phyloP scores from a whole-genome alignment of 331 rosid species.

The Rhamnella rubrinervis region DNA sequence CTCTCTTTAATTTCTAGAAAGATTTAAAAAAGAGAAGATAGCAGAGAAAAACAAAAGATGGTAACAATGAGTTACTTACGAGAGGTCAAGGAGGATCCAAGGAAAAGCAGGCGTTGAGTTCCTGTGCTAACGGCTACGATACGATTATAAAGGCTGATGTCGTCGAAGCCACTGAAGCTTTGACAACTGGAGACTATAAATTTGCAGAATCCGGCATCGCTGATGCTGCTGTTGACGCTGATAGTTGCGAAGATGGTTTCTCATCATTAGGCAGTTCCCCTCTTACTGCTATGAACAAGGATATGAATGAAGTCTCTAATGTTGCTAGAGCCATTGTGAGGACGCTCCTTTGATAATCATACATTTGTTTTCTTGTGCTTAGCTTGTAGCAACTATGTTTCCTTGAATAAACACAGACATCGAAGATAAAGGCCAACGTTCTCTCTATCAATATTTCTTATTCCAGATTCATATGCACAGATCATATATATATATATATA shows the following conservation, averaged over 20 bases:
- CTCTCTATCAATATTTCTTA: too few species aligned
- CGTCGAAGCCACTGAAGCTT: constrained; percentile 40
- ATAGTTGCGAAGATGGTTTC: constrained; percentile 34
- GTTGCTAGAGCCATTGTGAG: constrained; percentile 39
- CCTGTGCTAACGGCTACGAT: constrained; percentile 23
- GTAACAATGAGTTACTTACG: constrained; percentile 7
- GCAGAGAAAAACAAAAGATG: too few species aligned
- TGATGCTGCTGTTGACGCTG: constrained; percentile 35
- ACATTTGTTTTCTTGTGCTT: too few species aligned
- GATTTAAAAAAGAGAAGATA: too few species aligned
- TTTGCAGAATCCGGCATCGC: constrained; percentile 36
- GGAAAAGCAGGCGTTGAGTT: constrained; percentile 20
- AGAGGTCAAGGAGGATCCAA: neutral
- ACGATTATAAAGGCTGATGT: constrained; percentile 28
- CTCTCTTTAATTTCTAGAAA: too few species aligned
- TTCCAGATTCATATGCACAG: too few species aligned
- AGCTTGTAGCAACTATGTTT: too few species aligned
- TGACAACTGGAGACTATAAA: constrained; percentile 36
- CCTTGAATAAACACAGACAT: too few species aligned
- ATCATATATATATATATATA: too few species aligned
- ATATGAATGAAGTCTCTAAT: constrained; percentile 25
- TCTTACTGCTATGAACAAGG: constrained; percentile 30
- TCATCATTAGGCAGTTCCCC: constrained; percentile 33
- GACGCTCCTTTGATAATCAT: constrained; percentile 11
- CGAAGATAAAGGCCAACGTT: too few species aligned